Conservation (phyloP, 768 basidiomycete species). For the Termitomyces sp. region DNA sequence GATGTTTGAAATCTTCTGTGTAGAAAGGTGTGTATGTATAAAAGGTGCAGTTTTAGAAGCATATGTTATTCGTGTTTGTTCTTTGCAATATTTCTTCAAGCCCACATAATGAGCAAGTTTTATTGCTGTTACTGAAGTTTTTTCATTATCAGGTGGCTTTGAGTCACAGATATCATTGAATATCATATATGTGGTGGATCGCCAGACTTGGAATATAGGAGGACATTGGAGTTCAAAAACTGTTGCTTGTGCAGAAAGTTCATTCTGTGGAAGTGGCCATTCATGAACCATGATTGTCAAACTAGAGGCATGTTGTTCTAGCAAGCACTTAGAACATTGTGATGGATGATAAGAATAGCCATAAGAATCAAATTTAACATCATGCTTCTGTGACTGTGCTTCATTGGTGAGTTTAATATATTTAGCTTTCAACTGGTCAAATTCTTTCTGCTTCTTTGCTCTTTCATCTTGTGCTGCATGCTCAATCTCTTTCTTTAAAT, state of each 20-base stretch:
- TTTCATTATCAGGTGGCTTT: neutral
- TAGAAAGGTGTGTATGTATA: constrained; percentile 23
- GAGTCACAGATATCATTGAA: neutral
- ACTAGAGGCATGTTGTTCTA: neutral
- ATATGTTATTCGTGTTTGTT: neutral
- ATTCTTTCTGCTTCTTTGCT: neutral
- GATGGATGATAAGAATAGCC: neutral
- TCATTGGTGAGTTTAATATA: neutral
- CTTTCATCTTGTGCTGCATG: neutral
- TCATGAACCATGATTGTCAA: neutral
- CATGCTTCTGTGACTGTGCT: neutral
- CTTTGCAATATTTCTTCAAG: neutral
- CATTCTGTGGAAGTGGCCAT: neutral
- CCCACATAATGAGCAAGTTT: neutral
- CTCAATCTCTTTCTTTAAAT: neutral
- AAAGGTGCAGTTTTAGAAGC: neutral
- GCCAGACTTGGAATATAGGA: neutral
- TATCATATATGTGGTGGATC: neutral
- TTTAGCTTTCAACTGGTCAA: neutral
- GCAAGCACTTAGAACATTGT: neutral
- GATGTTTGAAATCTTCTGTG: constrained; percentile 10
- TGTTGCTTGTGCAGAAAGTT: neutral
- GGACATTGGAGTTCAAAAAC: neutral
- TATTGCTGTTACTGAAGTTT: neutral
- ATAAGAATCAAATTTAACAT: neutral